phyloP scores from a whole-genome alignment of 2,329 filamentous ascomycete species.

The Alternaria novae-zelandiae region DNA sequence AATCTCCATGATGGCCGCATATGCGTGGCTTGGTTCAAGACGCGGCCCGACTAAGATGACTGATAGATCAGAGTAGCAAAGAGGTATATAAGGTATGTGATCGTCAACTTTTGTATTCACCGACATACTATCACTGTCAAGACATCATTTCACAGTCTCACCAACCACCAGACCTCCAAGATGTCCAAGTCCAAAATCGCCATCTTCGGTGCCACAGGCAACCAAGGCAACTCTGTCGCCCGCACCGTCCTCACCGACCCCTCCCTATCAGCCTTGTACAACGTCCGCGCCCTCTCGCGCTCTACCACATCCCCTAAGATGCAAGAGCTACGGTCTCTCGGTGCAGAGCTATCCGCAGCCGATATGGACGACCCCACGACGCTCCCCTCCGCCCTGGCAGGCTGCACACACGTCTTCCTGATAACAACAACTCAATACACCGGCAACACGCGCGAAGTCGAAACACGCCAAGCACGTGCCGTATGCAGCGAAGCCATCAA shows the following conservation, averaged over 20 bases:
- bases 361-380: constrained; percentile 53
- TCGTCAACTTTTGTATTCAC: background rate
- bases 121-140: background rate
- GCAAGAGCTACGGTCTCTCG: constrained; percentile 53
- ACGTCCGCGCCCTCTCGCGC: constrained; percentile 64
- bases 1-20: background rate
- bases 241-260: constrained; percentile 51
- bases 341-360: constrained; percentile 61
- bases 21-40: background rate
- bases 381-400: constrained; percentile 30
- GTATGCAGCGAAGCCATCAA: constrained; percentile 43
- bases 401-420: constrained; percentile 35
- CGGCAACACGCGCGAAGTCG: constrained; percentile 28
- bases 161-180: background rate
- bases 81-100: background rate
- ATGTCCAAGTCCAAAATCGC: constrained; percentile 22
- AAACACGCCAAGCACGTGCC: constrained; percentile 34
- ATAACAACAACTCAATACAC: constrained; percentile 38
- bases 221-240: constrained; percentile 66
- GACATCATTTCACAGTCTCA: too few species aligned
- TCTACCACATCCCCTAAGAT: constrained; percentile 54
- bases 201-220: constrained; percentile 43
- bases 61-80: background rate
- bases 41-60: background rate
- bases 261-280: constrained; percentile 47